These are phyloP conservation scores for Bacterosira constricta DNA, from an alignment of 108 stramenopile genomes.

Conservation along the genomic window DNA sequence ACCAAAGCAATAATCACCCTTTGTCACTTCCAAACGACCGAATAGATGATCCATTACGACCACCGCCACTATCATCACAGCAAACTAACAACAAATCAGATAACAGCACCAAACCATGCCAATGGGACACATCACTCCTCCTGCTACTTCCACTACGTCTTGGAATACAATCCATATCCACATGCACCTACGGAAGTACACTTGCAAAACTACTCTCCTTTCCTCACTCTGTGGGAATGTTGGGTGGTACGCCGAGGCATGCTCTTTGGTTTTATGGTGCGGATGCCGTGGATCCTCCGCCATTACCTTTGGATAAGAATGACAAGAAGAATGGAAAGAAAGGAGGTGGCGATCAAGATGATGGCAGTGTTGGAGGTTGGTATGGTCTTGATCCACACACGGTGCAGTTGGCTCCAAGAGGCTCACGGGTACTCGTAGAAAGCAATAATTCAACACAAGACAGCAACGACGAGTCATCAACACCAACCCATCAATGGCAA, in stretches of 20 bases:
- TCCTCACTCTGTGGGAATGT: constrained; percentile 82
- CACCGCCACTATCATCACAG: too few species aligned
- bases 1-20: neutral
- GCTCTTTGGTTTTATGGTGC: constrained; percentile 92
- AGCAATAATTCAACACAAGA: neutral
- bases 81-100: constrained; percentile 14
- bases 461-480: neutral
- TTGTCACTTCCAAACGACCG: neutral
- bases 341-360: constrained; percentile 2
- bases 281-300: constrained; percentile 35
- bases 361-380: constrained; percentile 55
- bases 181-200: constrained; percentile 43
- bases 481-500: constrained; percentile 9
- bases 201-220: constrained; percentile 69
- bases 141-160: constrained; percentile 11
- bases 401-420: constrained; percentile 71
- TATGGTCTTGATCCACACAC: constrained; percentile 91
- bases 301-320: neutral
- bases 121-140: neutral
- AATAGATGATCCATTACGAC: constrained; percentile 1
- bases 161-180: constrained; percentile 24
- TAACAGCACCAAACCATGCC: neutral
- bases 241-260: constrained; percentile 88
- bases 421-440: constrained; percentile 33
- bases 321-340: neutral